These are phyloP conservation scores for Hyphopichia fennica DNA, from an alignment of 1,139 yeast species.

Conservation along the genomic window DNA sequence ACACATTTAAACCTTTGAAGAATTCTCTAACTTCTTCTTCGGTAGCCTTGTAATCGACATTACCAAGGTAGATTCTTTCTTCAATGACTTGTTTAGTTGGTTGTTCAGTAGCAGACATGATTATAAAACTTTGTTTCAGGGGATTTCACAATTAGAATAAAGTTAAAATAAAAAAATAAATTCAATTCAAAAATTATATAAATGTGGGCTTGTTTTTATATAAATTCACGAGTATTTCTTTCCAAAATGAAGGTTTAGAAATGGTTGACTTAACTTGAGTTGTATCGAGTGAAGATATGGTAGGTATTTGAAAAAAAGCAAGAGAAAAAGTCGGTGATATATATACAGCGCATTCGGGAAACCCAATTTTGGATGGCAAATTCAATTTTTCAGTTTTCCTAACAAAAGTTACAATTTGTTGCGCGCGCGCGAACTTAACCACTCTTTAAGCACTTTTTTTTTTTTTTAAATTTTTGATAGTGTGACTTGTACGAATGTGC, in stretches of 20 bases:
- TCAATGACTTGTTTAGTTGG: slow-evolving; percentile 31
- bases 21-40: slow-evolving; percentile 51
- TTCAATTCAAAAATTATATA: not conserved
- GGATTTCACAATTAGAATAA: too few relatives aligned
- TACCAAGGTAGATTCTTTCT: slow-evolving; percentile 52
- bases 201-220: slow-evolving; percentile 1
- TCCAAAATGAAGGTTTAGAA: not conserved
- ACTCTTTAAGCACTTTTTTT: too few relatives aligned
- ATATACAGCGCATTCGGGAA: not conserved
- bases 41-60: slow-evolving; percentile 51
- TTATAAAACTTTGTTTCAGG: not conserved
- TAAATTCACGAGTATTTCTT: not conserved
- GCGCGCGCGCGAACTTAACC: too few relatives aligned
- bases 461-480: too few relatives aligned
- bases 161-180: not conserved
- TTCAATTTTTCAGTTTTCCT: not conserved
- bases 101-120: slow-evolving; percentile 18
- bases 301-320: not conserved
- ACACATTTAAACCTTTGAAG: slow-evolving; percentile 40
- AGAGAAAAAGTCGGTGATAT: not conserved
- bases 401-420: too few relatives aligned
- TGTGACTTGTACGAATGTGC: too few relatives aligned
- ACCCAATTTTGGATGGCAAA: not conserved
- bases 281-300: not conserved
- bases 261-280: not conserved